These are phyloP conservation scores for Pharnaceum exiguum DNA, from an alignment of 148 eudicot species.

Conservation along the genomic window DNA sequence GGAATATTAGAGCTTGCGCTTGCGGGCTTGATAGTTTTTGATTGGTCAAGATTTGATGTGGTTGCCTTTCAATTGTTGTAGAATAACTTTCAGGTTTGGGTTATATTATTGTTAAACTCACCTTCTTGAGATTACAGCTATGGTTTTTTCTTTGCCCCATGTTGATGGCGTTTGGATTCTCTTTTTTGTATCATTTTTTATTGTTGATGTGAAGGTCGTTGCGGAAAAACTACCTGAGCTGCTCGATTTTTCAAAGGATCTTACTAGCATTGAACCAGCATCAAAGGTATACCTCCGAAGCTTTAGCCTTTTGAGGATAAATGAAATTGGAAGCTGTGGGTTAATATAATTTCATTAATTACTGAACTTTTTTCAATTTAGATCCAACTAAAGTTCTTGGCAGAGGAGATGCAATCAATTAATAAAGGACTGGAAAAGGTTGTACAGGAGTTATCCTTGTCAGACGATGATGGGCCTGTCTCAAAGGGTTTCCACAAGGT, in stretches of 20 bases:
- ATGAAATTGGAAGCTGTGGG: not conserved
- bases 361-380: slow-evolving; percentile 22
- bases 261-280: slow-evolving; percentile 71
- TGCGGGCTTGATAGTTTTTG: too few relatives aligned
- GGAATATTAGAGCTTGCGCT: too few relatives aligned
- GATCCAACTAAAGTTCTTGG: slow-evolving; percentile 76
- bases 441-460: slow-evolving; percentile 59
- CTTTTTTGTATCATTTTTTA: not conserved
- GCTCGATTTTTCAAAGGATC: slow-evolving; percentile 75
- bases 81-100: too few relatives aligned
- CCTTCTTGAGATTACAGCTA: too few relatives aligned
- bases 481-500: slow-evolving; percentile 67
- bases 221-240: slow-evolving; percentile 82
- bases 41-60: too few relatives aligned
- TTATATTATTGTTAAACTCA: too few relatives aligned
- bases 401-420: slow-evolving; percentile 96
- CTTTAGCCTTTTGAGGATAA: not conserved
- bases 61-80: too few relatives aligned
- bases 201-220: slow-evolving; percentile 45
- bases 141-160: too few relatives aligned
- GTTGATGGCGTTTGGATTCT: not conserved
- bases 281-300: slow-evolving; percentile 53
- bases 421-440: slow-evolving; percentile 82
- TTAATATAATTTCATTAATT: slow-evolving; percentile 6
- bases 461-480: slow-evolving; percentile 69